phyloP scores from a whole-genome alignment of 1,284 basidiomycete species.

The Ganoderma multipileum region DNA sequence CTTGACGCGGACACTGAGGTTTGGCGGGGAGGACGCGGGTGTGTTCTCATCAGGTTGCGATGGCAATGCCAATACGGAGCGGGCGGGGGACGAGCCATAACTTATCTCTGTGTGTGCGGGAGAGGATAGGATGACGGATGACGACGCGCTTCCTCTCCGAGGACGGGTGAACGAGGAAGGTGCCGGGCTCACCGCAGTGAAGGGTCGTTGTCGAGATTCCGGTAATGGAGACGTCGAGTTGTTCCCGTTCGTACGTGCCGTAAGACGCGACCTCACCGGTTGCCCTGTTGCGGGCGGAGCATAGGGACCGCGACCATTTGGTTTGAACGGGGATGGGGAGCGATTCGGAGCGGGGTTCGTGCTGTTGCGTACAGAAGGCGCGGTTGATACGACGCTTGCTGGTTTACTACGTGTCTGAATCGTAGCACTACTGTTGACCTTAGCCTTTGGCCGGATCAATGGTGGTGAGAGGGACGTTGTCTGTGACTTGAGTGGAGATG shows the following conservation, averaged over 20 bases:
- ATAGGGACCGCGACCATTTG: constrained; percentile 34
- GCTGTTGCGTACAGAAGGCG: constrained; percentile 30
- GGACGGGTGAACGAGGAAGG: constrained; percentile 22
- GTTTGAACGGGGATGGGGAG: constrained; percentile 51
- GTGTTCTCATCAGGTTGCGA: constrained; percentile 33
- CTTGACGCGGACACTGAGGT: constrained; percentile 35
- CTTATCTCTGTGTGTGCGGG: constrained; percentile 29
- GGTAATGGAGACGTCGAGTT: constrained; percentile 37
- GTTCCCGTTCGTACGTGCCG: constrained; percentile 43
- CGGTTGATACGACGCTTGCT: constrained; percentile 34
- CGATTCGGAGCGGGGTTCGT: constrained; percentile 35
- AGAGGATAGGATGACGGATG: constrained; percentile 27
- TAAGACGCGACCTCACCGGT: constrained; percentile 64
- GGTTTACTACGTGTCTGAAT: constrained; percentile 54
- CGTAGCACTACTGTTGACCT: constrained; percentile 63
- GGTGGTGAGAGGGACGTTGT: constrained; percentile 44
- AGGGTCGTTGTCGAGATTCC: constrained; percentile 37
- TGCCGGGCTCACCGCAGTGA: constrained; percentile 29
- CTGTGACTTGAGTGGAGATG: constrained; percentile 58
- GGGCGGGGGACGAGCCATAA: constrained; percentile 24
- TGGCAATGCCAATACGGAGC: constrained; percentile 26
- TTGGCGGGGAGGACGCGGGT: constrained; percentile 22
- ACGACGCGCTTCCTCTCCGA: constrained; percentile 40
- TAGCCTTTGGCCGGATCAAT: constrained; percentile 57
- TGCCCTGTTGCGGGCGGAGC: constrained; percentile 37